A percentile compares a stretch with the other conserved stretches of the same genome.
Evolutionary conservation across 1,284 basidiomycete genomes (phyloP).

Genomic region (Schizophyllum amplum): DNA sequence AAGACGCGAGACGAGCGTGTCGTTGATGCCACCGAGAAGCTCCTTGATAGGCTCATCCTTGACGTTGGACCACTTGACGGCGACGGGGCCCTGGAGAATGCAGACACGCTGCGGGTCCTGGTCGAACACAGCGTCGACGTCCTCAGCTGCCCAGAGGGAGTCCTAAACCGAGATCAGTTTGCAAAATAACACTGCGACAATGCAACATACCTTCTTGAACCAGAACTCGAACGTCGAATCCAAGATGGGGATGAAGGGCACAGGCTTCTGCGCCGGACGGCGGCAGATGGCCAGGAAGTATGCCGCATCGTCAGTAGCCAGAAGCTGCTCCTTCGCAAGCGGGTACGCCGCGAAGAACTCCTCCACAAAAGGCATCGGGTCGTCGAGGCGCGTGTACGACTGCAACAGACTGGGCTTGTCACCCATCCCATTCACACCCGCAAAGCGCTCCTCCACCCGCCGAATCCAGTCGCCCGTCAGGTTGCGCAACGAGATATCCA

Average conservation of each 20-base stretch:
- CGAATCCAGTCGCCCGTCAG: constrained; percentile 96
- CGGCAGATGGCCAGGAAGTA: constrained; percentile 95
- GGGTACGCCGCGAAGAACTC: constrained; percentile 84
- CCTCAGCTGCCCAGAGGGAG: constrained; percentile 96
- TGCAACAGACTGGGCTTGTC: constrained; percentile 85
- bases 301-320: constrained; percentile 92
- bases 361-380: constrained; percentile 72
- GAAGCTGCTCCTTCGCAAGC: constrained; percentile 75
- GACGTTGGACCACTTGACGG: constrained; percentile 78
- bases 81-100: constrained; percentile 95
- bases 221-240: constrained; percentile 93
- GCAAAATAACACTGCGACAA: constrained; percentile 2
- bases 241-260: constrained; percentile 96
- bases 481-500: constrained; percentile 91
- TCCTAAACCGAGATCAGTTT: constrained; percentile 52
- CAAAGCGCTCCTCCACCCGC: constrained; percentile 94
- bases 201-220: constrained; percentile 85
- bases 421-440: constrained; percentile 76
- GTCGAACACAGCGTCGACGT: constrained; percentile 97
- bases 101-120: constrained; percentile 97
- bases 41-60: constrained; percentile 95
- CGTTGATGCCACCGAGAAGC: constrained; percentile 83
- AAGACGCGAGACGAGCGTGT: constrained; percentile 70
- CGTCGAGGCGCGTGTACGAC: constrained; percentile 79
- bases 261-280: constrained; percentile 95